Conservation (phyloP, 1,284 basidiomycete genomes). For the Rhodotorula sp. region DNA sequence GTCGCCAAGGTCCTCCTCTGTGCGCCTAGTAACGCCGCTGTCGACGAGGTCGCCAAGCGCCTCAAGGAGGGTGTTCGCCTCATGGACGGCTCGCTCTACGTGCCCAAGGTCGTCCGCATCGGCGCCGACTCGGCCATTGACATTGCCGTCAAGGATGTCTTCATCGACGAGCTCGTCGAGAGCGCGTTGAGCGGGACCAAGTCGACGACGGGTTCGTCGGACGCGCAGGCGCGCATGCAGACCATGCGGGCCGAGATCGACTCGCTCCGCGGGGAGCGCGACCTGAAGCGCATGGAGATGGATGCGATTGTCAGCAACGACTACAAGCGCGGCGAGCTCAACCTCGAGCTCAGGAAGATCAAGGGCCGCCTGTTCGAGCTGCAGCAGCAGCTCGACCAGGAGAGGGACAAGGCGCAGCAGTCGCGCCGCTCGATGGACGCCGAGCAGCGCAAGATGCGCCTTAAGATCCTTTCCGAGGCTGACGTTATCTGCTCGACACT, state of each 20-base stretch:
- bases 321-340: slow-evolving; percentile 59
- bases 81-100: slow-evolving; percentile 60
- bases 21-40: slow-evolving; percentile 97
- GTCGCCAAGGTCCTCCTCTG: slow-evolving; percentile 81
- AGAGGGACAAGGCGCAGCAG: slow-evolving; percentile 74
- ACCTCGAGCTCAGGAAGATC: slow-evolving; percentile 58
- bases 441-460: slow-evolving; percentile 67
- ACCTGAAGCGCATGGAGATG: slow-evolving; percentile 67
- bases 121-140: slow-evolving; percentile 80
- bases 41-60: slow-evolving; percentile 91
- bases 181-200: slow-evolving; percentile 55
- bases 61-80: slow-evolving; percentile 75
- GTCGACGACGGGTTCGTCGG: slow-evolving; percentile 46
- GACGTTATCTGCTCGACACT: slow-evolving; percentile 95
- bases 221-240: slow-evolving; percentile 56
- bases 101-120: slow-evolving; percentile 83
- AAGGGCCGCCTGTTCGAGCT: slow-evolving; percentile 65
- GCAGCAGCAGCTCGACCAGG: slow-evolving; percentile 69
- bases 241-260: slow-evolving; percentile 60
- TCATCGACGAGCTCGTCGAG: slow-evolving; percentile 85
- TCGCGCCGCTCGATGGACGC: slow-evolving; percentile 72
- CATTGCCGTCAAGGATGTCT: slow-evolving; percentile 78
- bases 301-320: slow-evolving; percentile 45
- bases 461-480: slow-evolving; percentile 78
- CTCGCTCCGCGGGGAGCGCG: slow-evolving; percentile 61